Conservation (phyloP, 2,329 filamentous ascomycete species). For the Penicillium sp. region DNA sequence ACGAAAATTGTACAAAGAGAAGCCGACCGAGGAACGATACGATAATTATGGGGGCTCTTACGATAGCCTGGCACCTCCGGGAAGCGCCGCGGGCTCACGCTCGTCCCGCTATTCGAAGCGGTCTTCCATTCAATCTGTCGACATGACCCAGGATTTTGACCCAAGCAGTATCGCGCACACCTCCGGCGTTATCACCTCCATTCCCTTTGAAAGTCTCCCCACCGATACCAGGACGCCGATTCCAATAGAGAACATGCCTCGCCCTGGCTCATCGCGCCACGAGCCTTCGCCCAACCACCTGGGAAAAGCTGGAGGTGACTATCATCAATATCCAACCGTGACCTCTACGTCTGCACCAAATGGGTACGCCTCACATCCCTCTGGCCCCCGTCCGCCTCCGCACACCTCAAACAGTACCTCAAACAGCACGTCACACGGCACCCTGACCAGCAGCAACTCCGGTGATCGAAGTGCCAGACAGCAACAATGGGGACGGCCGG, state of each 20-base stretch:
- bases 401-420: slow-evolving; percentile 54
- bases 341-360: slow-evolving; percentile 54
- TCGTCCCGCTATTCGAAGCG: slow-evolving; percentile 71
- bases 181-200: slow-evolving; percentile 80
- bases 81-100: slow-evolving; percentile 63
- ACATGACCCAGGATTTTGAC: slow-evolving; percentile 62
- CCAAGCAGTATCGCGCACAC: slow-evolving; percentile 65
- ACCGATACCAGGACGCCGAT: slow-evolving; percentile 68
- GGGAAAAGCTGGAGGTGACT: slow-evolving; percentile 74
- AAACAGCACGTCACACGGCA: slow-evolving; percentile 47
- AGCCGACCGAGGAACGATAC: slow-evolving; percentile 61
- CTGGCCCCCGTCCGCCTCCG: slow-evolving; percentile 61
- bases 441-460: slow-evolving; percentile 69
- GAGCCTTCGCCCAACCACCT: slow-evolving; percentile 80
- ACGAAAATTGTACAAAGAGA: slow-evolving; percentile 72
- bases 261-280: slow-evolving; percentile 60
- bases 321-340: slow-evolving; percentile 82
- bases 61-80: slow-evolving; percentile 60
- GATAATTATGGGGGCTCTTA: slow-evolving; percentile 58
- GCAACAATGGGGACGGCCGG: slow-evolving; percentile 71
- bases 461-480: slow-evolving; percentile 68
- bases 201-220: slow-evolving; percentile 74
- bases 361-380: slow-evolving; percentile 55
- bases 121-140: slow-evolving; percentile 69
- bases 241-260: slow-evolving; percentile 69